Base-by-base conservation (phyloP, 2,329 filamentous ascomycete species). In the Cercospora beticola region DNA sequence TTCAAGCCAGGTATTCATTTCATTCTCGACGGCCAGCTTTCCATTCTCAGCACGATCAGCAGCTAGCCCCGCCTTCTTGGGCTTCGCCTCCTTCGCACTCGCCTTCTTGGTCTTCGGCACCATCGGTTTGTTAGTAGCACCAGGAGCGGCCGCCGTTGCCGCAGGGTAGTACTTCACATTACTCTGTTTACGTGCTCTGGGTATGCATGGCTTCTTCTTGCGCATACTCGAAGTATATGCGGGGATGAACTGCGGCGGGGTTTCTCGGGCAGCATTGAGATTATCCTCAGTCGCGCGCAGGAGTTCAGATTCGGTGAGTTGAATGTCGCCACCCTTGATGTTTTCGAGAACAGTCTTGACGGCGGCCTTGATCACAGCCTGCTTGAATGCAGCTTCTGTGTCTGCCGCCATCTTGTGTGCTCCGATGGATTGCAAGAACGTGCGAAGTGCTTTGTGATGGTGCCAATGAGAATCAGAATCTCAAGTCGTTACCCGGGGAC, bases 281-380 rank as follows among this genome's bases (percentile, higher is more conserved):
- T 1, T 14, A 9, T 14, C 3, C 26, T 31, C 54, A 2, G 26
- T 18, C 26, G 28, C 26, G 9, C 26, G 54, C 6, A 16, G 14
- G 12, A 57, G 23, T 6, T 57, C 54, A 16, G 23, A 7, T 16
- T 57, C 54, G 54, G n/a, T 28, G 18, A 43, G 23, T 62, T 36
- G 23, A 1, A 36, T 23, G 40, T n/a, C 33, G 30, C 33, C 21
- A 10, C 21, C 21, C 5, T 21, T 26, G 59, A 62, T 26, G 36
- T 23, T 49, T 7, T 26, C 23, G 12, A 62, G 28, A 26, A 23
- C 7, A 28, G 59, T 36, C 40, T 62, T 23, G 33, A 49, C 23
- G n/a, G 59, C 59, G 28, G 59, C 59, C 18, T 62, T 36, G 59
- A 49, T 43, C 21, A 28, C 16, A 30, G 59, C 59, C 23, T 62